These are phyloP conservation scores for Abrus pulchellus DNA, from an alignment of 306 rosid species.

Conservation along the genomic window DNA sequence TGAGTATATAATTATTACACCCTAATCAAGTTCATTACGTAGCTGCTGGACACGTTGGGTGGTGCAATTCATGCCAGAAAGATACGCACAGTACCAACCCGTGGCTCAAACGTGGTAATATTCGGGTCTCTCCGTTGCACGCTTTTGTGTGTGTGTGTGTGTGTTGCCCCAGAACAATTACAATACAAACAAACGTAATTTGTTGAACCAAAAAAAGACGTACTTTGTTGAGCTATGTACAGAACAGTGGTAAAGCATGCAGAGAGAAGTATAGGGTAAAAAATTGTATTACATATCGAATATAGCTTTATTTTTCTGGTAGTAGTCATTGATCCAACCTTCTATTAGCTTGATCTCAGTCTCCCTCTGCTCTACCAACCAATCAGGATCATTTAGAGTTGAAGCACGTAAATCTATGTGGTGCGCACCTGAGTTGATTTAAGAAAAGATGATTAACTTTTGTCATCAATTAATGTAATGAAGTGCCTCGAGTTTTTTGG, in stretches of 20 bases:
- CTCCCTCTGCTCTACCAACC: constrained; percentile 79
- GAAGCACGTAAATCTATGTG: constrained; percentile 86
- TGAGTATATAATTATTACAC: too few species aligned
- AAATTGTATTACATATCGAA: constrained; percentile 45
- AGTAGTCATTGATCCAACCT: constrained; percentile 72
- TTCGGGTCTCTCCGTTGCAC: too few species aligned
- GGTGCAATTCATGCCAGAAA: too few species aligned
- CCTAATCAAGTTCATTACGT: too few species aligned
- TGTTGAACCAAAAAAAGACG: background rate
- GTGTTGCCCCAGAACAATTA: background rate
- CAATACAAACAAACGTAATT: background rate
- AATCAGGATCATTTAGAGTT: constrained; percentile 71
- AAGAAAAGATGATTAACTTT: constrained; percentile 18
- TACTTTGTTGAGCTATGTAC: background rate
- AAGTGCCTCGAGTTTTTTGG: background rate
- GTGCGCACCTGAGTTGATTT: constrained; percentile 68
- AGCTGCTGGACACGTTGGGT: too few species aligned
- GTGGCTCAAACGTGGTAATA: too few species aligned
- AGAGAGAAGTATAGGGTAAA: background rate
- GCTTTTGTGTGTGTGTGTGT: background rate
- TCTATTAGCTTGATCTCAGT: constrained; percentile 70
- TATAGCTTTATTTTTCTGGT: constrained; percentile 47
- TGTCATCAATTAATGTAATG: background rate
- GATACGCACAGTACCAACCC: too few species aligned
- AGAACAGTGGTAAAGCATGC: background rate